Base-by-base conservation (phyloP, 2,329 filamentous ascomycete species). In the Penicillium sp. region DNA sequence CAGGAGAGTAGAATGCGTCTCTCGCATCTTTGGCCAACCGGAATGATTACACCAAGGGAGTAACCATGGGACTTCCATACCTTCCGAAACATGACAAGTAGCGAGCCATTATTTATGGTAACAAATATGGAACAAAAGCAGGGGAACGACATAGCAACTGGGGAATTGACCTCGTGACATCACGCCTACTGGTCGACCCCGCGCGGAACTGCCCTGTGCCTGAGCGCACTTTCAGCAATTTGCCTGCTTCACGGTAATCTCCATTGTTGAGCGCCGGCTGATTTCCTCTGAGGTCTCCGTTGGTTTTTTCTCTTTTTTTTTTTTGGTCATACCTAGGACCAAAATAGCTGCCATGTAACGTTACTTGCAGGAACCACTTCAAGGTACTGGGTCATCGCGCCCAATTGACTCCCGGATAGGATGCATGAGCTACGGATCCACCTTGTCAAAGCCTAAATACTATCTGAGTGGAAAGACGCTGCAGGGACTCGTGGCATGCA, bases 261-360 rank as follows among this genome's bases (percentile, higher is more conserved):
- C 45, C 27, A 47, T n/a, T 47, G 31, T 29, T 10, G 41, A 13
- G 41, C 41, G 22, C 16, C 35, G 3, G 16, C 24, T 27, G 11
- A 16, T 1, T 3, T 3, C 13, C 26, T 47, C 19, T 22, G 10
- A 11, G 14, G 16, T 29, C 27, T 47, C 24, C 2, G 24, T n/a
- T 46, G 16, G 10, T 27, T 33, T n/a, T 46, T 5, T 29, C n/a
- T n/a, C n/a, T n/a, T n/a, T n/a, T n/a, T 27, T 33, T n/a, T 46
- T 5, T 29, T 29, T 21, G 24, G 27, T 14, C n/a, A 35, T 27
- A 19, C 31, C 7, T 19, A 22, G 10, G 5, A 22, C 39, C 39
- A 41, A 7, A 19, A 11, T 41, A 21, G 13, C 39, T 56, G 52
- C 35, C 48, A 58, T 64, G 63, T 63, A 66, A 63, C 63, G 56